A percentile compares a stretch with the other conserved stretches of the same genome.
These are phyloP conservation scores for Taphrina flavorubra DNA, from an alignment of 1,139 yeast genomes.

Conservation along the genomic window DNA sequence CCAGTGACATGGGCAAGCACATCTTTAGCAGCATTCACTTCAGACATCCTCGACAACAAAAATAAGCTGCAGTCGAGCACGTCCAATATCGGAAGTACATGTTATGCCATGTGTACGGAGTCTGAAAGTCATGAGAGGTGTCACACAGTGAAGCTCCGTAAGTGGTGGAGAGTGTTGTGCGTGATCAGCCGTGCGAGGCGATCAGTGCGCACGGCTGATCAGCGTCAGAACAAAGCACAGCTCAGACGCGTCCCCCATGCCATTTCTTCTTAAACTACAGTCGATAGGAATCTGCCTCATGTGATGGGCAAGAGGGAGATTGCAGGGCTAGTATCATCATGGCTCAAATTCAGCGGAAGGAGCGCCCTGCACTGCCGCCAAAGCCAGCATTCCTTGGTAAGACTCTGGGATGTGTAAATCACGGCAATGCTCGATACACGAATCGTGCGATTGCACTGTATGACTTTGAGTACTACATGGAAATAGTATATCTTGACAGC, in stretches of 20 bases:
- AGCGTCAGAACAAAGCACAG: background rate
- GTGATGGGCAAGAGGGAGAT: no score
- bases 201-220: slow-evolving; percentile 18
- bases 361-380: slow-evolving; percentile 2
- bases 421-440: background rate
- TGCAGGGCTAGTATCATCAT: background rate
- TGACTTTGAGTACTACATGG: slow-evolving; percentile 6
- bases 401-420: background rate
- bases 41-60: background rate
- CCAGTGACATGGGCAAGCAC: slow-evolving; percentile 1
- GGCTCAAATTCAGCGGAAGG: background rate
- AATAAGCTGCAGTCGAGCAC: no score
- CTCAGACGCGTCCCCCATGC: no score
- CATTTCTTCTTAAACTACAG: no score
- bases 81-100: no score
- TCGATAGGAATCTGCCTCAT: no score
- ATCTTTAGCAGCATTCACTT: background rate
- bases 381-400: slow-evolving; percentile 8
- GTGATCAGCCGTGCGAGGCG: background rate
- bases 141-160: no score
- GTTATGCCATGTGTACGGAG: no score
- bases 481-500: background rate
- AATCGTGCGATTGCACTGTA: slow-evolving; percentile 1
- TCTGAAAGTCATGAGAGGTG: no score
- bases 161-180: background rate